These are phyloP conservation scores for Neophaeococcomyces mojaviensis DNA, from an alignment of 2,329 filamentous ascomycete genomes.

Conservation along the genomic window DNA sequence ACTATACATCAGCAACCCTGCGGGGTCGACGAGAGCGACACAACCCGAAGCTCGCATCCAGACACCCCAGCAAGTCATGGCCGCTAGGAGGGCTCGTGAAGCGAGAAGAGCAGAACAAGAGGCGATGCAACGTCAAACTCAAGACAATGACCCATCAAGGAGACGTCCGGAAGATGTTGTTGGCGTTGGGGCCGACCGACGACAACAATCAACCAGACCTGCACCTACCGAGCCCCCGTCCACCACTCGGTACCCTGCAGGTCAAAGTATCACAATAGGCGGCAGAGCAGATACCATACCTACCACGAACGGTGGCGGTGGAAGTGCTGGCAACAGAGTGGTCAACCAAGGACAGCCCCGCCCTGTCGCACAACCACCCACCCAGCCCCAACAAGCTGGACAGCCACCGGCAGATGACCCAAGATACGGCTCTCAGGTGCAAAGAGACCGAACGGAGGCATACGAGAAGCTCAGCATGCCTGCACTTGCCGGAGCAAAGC, in stretches of 20 bases:
- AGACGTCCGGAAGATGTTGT: conserved; percentile 52
- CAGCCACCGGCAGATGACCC: conserved; percentile 16
- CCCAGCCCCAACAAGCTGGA: conserved; percentile 12
- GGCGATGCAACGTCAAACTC: conserved; percentile 45
- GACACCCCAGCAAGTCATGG: conserved; percentile 87
- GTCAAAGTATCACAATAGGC: conserved; percentile 12
- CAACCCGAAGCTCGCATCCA: conserved; percentile 45
- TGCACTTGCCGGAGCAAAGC: conserved; percentile 14
- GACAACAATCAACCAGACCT: conserved; percentile 16
- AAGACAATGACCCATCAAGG: conserved; percentile 33
- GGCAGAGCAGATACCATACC: conserved; percentile 16
- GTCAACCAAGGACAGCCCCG: conserved; percentile 14
- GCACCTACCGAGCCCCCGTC: conserved; percentile 3
- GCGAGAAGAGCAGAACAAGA: conserved; percentile 62
- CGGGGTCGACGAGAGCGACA: conserved; percentile 33
- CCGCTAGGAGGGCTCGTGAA: conserved; percentile 71
- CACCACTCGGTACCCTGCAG: conserved; percentile 8
- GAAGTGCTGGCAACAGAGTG: conserved; percentile 9
- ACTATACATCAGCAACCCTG: conserved; percentile 54
- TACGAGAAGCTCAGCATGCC: conserved; percentile 21
- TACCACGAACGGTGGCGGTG: conserved; percentile 6
- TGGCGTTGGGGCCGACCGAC: conserved; percentile 44
- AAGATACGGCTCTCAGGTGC: conserved; percentile 10
- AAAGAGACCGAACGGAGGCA: conserved; percentile 22
- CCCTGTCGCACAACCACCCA: conserved; percentile 13